phyloP scores from a whole-genome alignment of 805 yeast genomes.

The Wilhelminamyces savonicus region DNA sequence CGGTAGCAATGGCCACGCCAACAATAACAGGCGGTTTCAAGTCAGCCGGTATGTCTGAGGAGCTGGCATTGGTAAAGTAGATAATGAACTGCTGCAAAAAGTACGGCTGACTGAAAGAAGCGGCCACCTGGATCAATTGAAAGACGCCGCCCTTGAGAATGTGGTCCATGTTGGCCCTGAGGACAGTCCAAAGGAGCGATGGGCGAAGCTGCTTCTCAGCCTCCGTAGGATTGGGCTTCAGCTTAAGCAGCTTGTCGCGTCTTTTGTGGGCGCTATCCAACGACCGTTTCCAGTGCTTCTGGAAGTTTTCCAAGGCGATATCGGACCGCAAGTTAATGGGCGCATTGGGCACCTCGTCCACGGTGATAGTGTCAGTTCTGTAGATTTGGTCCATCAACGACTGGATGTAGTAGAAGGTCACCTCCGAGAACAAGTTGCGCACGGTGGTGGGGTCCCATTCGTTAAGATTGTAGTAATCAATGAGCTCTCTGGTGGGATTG shows the following conservation, averaged over 20 bases:
- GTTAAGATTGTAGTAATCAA: conserved; percentile 14
- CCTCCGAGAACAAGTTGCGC: conserved; percentile 14
- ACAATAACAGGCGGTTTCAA: conserved; percentile 19
- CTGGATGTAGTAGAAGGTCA: conserved; percentile 22
- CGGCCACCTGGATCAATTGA: conserved; percentile 17
- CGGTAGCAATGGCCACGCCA: conserved; percentile 18
- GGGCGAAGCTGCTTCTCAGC: too few relatives aligned
- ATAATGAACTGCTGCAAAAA: conserved; percentile 22
- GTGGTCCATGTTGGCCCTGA: too few relatives aligned
- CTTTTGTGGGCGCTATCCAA: neutral
- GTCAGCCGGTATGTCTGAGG: too few relatives aligned
- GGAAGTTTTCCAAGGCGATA: neutral
- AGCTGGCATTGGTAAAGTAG: conserved; percentile 14
- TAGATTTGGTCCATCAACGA: conserved; percentile 19
- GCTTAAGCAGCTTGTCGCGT: neutral
- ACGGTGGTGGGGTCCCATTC: conserved; percentile 18
- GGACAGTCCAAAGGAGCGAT: too few relatives aligned
- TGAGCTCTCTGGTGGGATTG: conserved; percentile 14
- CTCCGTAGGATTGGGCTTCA: conserved; percentile 6
- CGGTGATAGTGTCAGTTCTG: conserved; percentile 14
- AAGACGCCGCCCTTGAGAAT: neutral
- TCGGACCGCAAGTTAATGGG: neutral
- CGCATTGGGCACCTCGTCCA: conserved; percentile 10
- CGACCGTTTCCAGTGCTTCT: neutral
- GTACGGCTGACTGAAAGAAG: conserved; percentile 21